Evolutionary conservation across 2,329 filamentous ascomycete species (phyloP).

Genomic region (Colletotrichum sp.): DNA sequence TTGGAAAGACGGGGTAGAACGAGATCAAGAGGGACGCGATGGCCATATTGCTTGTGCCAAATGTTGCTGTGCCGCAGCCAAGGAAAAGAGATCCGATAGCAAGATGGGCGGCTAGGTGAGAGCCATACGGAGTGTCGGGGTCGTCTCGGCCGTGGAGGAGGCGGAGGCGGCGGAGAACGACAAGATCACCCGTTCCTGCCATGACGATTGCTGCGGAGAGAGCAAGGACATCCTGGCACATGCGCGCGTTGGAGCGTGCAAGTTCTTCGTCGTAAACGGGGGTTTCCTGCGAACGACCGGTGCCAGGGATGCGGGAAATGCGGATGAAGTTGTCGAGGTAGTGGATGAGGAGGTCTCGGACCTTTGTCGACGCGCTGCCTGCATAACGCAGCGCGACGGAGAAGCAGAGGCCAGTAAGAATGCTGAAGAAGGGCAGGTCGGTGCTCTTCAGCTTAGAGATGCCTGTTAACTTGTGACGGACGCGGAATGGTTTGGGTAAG

Average conservation of each 20-base stretch:
- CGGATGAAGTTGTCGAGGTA: constrained; percentile 89
- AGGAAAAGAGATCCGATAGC: constrained; percentile 91
- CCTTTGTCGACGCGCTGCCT: constrained; percentile 71
- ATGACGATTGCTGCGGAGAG: constrained; percentile 87
- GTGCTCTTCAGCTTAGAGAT: constrained; percentile 73
- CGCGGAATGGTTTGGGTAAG: constrained; percentile 73
- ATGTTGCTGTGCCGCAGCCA: constrained; percentile 89
- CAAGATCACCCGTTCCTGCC: constrained; percentile 92
- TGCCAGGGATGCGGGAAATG: constrained; percentile 65
- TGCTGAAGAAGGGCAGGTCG: constrained; percentile 92
- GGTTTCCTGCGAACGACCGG: constrained; percentile 26
- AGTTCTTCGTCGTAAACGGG: constrained; percentile 82
- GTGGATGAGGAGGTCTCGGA: constrained; percentile 80
- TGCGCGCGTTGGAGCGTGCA: constrained; percentile 80
- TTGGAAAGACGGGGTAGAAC: constrained; percentile 94
- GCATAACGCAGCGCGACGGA: constrained; percentile 76
- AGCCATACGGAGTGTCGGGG: constrained; percentile 85
- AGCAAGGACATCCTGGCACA: constrained; percentile 89
- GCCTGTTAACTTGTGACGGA: constrained; percentile 62
- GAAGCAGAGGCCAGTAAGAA: constrained; percentile 87
- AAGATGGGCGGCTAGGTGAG: constrained; percentile 90
- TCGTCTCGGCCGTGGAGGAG: constrained; percentile 88
- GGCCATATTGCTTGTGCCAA: constrained; percentile 86
- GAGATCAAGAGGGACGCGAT: constrained; percentile 86
- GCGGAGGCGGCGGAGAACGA: constrained; percentile 83